These are phyloP conservation scores for Ophioceras dolichostomum DNA, from an alignment of 2,329 filamentous ascomycete species.

Conservation along the genomic window DNA sequence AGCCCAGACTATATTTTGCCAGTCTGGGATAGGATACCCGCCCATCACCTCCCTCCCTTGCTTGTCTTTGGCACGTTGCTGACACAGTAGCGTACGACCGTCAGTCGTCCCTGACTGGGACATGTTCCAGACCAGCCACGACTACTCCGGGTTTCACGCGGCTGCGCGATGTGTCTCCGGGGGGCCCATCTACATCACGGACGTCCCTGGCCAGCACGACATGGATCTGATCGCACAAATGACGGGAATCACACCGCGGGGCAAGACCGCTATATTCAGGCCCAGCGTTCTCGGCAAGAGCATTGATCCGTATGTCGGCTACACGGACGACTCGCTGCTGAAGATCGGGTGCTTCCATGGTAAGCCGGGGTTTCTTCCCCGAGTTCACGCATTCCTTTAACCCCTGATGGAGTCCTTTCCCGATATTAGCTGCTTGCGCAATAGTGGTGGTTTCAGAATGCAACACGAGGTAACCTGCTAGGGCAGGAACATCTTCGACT, in stretches of 20 bases:
- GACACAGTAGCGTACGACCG: too few relatives aligned
- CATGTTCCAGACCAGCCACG: constrained; percentile 54
- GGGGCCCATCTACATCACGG: constrained; percentile 90
- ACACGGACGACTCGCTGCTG: constrained; percentile 60
- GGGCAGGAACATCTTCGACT: neutral
- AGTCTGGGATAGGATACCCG: too few relatives aligned
- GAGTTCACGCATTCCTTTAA: neutral
- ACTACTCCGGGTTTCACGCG: constrained; percentile 74
- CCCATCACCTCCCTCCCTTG: too few relatives aligned
- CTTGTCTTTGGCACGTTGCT: too few relatives aligned
- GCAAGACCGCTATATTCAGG: constrained; percentile 68
- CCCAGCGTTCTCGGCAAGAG: constrained; percentile 64
- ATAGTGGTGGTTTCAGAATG: neutral
- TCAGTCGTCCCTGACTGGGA: constrained; percentile 76
- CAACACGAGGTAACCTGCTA: too few relatives aligned
- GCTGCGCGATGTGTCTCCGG: constrained; percentile 83
- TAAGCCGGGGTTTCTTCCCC: too few relatives aligned
- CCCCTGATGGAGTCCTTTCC: neutral
- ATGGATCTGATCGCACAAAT: constrained; percentile 66
- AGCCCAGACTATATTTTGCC: too few relatives aligned
- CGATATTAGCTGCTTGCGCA: neutral
- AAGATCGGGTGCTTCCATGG: constrained; percentile 73
- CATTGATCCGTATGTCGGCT: constrained; percentile 61
- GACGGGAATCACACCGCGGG: constrained; percentile 59
- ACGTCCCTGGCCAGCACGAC: constrained; percentile 74